A percentile compares a stretch with the other conserved stretches of the same genome.
Evolutionary conservation across 495 filamentous ascomycete genomes (phyloP).

Genomic region (Lindgomyces ingoldianus): DNA sequence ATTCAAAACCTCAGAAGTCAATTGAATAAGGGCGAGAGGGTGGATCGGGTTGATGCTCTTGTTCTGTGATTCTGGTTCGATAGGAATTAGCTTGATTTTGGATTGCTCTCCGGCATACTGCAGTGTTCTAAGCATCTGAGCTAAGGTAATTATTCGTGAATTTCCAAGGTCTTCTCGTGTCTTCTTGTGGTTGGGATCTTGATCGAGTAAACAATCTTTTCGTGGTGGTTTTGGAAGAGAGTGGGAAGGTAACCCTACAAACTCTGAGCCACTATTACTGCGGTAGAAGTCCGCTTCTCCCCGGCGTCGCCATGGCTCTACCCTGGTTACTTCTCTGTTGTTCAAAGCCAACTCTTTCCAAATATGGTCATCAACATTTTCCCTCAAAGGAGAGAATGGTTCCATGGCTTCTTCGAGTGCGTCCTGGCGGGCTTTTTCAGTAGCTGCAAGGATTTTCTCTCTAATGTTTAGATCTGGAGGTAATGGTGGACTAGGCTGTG

Average conservation of each 20-base stretch:
- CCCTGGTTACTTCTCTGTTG: too few species aligned
- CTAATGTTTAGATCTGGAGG: not conserved
- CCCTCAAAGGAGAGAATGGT: too few species aligned
- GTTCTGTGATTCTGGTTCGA: constrained; percentile 4
- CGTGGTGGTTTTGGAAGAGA: too few species aligned
- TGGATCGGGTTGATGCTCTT: constrained; percentile 7
- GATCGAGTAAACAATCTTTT: not conserved
- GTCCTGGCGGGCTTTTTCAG: not conserved
- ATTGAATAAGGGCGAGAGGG: constrained; percentile 13
- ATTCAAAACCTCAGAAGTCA: not conserved
- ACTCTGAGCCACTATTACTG: not conserved
- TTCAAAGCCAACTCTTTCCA: too few species aligned
- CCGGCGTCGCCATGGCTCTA: not conserved
- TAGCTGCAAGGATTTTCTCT: not conserved
- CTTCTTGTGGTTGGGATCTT: not conserved
- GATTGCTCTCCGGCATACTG: not conserved
- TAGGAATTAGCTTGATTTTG: not conserved
- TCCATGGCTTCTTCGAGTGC: too few species aligned
- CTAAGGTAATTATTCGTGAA: not conserved
- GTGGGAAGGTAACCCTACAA: too few species aligned
- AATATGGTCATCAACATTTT: too few species aligned
- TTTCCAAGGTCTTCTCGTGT: not conserved
- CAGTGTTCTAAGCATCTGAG: constrained; percentile 10
- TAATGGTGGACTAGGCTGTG: not conserved
- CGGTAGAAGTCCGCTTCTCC: not conserved